Evolutionary conservation across 192 early-diverging fungal species (phyloP).

Genomic region (Rhizophagus sp.): DNA sequence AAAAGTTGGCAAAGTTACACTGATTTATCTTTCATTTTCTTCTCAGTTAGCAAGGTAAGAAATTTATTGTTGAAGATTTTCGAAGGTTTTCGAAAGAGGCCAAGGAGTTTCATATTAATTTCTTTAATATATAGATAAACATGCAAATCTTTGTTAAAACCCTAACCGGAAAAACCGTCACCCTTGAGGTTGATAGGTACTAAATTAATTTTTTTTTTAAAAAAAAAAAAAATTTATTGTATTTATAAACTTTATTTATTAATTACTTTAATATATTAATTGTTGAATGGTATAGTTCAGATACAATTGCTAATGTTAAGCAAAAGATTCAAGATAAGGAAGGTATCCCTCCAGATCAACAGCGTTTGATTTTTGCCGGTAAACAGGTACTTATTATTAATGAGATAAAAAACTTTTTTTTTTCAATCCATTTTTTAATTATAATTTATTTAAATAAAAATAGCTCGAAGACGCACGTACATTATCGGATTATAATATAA

Average conservation of each 20-base stretch:
- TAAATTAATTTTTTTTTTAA: not conserved
- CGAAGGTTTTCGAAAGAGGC: no score
- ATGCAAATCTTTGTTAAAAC: conserved; percentile 85
- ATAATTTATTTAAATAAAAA: no score
- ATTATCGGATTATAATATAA: conserved; percentile 99
- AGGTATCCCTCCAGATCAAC: conserved; percentile 98
- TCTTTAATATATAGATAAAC: not conserved
- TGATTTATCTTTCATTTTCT: no score
- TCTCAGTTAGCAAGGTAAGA: no score
- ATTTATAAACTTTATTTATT: not conserved
- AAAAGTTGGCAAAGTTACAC: no score
- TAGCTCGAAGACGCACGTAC: conserved; percentile 98
- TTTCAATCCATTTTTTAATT: not conserved
- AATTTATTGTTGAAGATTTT: no score
- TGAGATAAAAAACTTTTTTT: not conserved
- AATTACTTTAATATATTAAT: not conserved
- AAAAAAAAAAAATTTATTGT: not conserved
- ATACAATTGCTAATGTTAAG: conserved; percentile 82
- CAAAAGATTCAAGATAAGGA: conserved; percentile 85
- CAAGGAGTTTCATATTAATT: not conserved
- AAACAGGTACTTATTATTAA: conserved; percentile 60
- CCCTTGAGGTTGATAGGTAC: conserved; percentile 68
- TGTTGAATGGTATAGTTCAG: conserved; percentile 43
- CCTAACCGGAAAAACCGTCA: conserved; percentile 79
- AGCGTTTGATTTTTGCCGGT: conserved; percentile 99